These are phyloP conservation scores for Stentor roeselii DNA, from an alignment of 73 alveolate genomes.

Conservation along the genomic window DNA sequence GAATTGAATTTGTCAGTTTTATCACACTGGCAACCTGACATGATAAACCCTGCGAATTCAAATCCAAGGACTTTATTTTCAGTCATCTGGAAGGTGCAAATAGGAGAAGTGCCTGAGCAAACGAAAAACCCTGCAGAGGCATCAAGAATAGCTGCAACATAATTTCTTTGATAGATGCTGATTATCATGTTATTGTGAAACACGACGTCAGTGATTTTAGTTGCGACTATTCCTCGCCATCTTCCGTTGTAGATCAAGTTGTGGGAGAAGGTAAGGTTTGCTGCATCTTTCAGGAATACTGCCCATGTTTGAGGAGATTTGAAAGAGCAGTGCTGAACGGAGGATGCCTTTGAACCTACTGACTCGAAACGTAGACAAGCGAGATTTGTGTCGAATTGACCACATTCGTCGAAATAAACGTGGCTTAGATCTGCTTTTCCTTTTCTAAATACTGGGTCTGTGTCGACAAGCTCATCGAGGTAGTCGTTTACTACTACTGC, in stretches of 20 bases:
- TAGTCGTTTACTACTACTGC: background rate
- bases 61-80: background rate
- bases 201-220: background rate
- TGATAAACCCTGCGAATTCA: background rate
- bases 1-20: background rate
- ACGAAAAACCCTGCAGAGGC: conserved; percentile 14
- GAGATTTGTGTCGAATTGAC: background rate
- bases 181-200: background rate
- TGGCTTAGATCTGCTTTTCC: background rate
- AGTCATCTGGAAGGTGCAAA: background rate
- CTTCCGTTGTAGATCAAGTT: background rate
- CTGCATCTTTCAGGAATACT: background rate
- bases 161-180: background rate
- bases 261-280: background rate
- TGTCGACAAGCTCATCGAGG: background rate
- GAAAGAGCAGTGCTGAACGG: background rate
- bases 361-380: background rate
- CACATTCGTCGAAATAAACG: background rate
- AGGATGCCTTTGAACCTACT: background rate
- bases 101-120: background rate
- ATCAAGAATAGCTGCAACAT: background rate
- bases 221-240: background rate
- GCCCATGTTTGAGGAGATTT: background rate
- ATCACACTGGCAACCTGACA: background rate
- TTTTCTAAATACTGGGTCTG: background rate